Base-by-base conservation (phyloP, 345 rosid genomes). In the Erysimum cheiranthoides region DNA sequence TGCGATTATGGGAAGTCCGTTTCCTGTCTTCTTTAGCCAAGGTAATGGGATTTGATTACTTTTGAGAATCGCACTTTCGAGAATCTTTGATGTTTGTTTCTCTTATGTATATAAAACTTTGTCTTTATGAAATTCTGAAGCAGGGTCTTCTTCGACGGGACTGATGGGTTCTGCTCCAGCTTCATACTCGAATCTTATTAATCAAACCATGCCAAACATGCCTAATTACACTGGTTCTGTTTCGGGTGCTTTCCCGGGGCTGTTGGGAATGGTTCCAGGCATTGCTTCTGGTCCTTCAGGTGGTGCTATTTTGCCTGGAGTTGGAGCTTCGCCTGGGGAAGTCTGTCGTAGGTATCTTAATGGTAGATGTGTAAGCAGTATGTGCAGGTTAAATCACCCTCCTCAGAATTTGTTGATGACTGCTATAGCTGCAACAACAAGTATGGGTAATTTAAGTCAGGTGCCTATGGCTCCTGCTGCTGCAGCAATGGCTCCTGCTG, bases 401-500 rank as follows among this genome's bases (percentile, higher is more conserved):
- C 98, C 97, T 1, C 97, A 92, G 75, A 90, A 86, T 75, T 82
- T 90, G 85, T 82, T 90, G 75, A 92, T 95, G 99, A 85, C 94
- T 66, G 97, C 97, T 16, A 89, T 95, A 62, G 97, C 98, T 79
- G 94, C 97, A 52, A 86, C 97, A 17, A 89, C 98, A 21, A 80
- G 87, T 70, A 87, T 90, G 96, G 90, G 99, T 64, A 88, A 84
- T 65, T 83, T 90, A 11, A 95, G 96, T 80, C 97, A 90, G 84
- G 94, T 89, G 17, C 99, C 98, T 27, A n/a, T n/a, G n/a, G n/a
- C n/a, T n/a, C n/a, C n/a, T n/a, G n/a, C n/a, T n/a, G n/a, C n/a
- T n/a, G n/a, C n/a, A n/a, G n/a, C n/a, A n/a, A 92, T 95, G 98
- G 96, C 99, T 8, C 99, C 98, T 84, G 92, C 99, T 38, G 99